Evolutionary conservation across 148 eudicot genomes (phyloP), one percentile per base, ranked within the genome.

Genomic region (Rhododendron ovatum): DNA sequence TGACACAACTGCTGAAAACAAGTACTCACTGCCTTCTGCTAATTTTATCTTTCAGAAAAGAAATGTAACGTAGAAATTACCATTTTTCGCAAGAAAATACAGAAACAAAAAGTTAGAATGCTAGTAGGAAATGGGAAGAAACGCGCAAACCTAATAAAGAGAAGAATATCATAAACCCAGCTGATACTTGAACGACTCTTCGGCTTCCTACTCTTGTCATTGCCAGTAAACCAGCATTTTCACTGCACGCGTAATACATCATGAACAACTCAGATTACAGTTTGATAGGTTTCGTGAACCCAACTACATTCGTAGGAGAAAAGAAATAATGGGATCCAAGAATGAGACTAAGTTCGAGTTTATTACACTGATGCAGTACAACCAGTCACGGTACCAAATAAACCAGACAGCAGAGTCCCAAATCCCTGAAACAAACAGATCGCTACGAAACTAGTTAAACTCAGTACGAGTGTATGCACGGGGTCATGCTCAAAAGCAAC

Each of bases 161-260:
- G 93, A 95, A 94, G 65, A 94, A 71, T 37, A 96, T 86, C 97
- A 94, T 91, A 82, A 94, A 95, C 7, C 81, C 89, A 13, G 95
- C 87, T n/a, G 96, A 92, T 84, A 95, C 89, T 81, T 95, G 97
- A 88, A 93, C 63, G 24, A 94, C 93, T 85, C 93, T 90, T 90
- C 99, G 87, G 81, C 96, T 95, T 88, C 95, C 97, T 55, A 91
- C 92, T 90, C 89, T 93, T 86, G 99, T 95, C 88, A 95, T 76
- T 59, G 94, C 99, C 83, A 94, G 87, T 59, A 93, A 87, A 76
- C 98, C 98, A 47, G 94, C 96, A 90, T 94, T 93, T 87, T 96
- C 99, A 45, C 99, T 96, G 89, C 82, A 47, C 6, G 45, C 3
- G 22, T 7, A 47, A 61, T 24, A 37, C 61, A 69, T 24, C 37